Evolutionary conservation across 1,284 basidiomycete genomes (phyloP), one percentile per base, ranked within the genome.

Genomic region (Ustilago bromivora): DNA sequence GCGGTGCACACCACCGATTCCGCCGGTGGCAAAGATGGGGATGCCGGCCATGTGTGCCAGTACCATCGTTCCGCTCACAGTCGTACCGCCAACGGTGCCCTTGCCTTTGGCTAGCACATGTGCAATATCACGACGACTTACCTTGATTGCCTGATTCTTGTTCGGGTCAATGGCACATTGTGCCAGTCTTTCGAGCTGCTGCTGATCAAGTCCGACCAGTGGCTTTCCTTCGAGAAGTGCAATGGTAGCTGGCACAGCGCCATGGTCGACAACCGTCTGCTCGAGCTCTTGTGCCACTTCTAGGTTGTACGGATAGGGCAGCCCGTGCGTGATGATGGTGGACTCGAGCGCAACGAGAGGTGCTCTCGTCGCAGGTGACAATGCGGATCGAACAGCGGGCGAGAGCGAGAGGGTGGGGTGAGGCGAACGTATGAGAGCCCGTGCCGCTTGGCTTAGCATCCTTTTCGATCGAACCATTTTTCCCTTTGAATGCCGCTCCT

Each of bases 161-260:
- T 64, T 61, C 34, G 59, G 56, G 54, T 76, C 62, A 35, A 81
- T 86, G 13, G 83, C 82, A 3, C 89, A 87, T 41, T 89, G 82
- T 1, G 94, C 92, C 31, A 99, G 88, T 55, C 90, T 88, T 75
- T 91, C 90, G 3, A 98, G 88, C 80, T 98, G 90, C 3, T 86
- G 68, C 3, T 88, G 84, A 17, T 90, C 88, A 43, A 99, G 87
- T 0, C 97, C 97, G 72, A 99, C 91, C 86, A 95, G 94, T 71
- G 97, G 90, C 34, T 91, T 89, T 9, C 96, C 96, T 36, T 89
- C 89, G 40, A 98, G 88, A 47, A 99, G 87, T 4, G 92, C 96
- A 70, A 98, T 93, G 0, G 96, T 98, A 0, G 96, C 96, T 2
- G 97, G 97, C 15, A 92, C 89, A 10, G 92, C 92, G 4, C 92